Conservation (phyloP, 257 asterid genomes). For the Solanum ahanhuiri region DNA sequence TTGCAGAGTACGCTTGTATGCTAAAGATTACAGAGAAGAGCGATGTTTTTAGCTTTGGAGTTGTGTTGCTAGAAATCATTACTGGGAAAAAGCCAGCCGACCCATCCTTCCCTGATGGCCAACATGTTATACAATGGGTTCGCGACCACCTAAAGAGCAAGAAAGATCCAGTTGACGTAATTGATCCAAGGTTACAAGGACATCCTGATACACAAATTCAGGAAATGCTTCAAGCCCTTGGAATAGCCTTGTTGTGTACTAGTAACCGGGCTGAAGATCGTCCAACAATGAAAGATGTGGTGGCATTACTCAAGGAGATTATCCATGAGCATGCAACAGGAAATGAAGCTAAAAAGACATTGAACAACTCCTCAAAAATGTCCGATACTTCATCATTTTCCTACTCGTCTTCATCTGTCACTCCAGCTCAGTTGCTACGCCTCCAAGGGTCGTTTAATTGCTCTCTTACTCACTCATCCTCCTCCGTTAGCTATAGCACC, state of each 20-base stretch:
- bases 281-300: constrained; percentile 78
- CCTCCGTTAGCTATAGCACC: constrained; percentile 36
- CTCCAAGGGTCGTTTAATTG: constrained; percentile 53
- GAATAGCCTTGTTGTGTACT: constrained; percentile 69
- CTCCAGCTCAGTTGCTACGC: constrained; percentile 45
- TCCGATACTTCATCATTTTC: constrained; percentile 19
- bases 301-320: constrained; percentile 63
- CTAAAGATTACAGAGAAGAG: constrained; percentile 55
- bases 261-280: constrained; percentile 62
- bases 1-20: constrained; percentile 65
- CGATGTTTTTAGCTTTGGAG: constrained; percentile 77
- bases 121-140: constrained; percentile 68
- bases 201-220: constrained; percentile 63
- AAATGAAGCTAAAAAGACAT: constrained; percentile 36
- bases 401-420: constrained; percentile 42
- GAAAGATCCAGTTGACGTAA: constrained; percentile 40
- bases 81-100: constrained; percentile 69
- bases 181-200: constrained; percentile 63
- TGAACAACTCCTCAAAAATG: constrained; percentile 10
- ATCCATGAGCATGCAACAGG: constrained; percentile 32
- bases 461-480: constrained; percentile 50
- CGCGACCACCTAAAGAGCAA: constrained; percentile 51
- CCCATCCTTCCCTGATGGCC: constrained; percentile 60
- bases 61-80: constrained; percentile 57
- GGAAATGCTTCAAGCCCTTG: constrained; percentile 82